These are phyloP conservation scores for Stemphylium lycopersici DNA, from an alignment of 2,329 filamentous ascomycete genomes.

Conservation along the genomic window DNA sequence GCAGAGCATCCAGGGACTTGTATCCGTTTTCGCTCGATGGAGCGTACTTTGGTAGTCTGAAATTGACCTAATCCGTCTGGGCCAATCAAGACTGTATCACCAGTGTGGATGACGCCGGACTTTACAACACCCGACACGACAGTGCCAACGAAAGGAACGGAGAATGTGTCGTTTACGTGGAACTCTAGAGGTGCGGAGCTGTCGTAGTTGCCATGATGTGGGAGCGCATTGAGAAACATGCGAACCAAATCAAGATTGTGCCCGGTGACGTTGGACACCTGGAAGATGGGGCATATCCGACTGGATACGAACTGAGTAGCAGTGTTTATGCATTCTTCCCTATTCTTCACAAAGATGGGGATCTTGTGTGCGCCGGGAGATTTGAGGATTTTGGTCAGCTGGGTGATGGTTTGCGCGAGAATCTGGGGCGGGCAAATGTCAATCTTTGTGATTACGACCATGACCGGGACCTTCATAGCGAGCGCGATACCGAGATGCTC, in stretches of 20 bases:
- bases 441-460: conserved; percentile 98
- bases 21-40: conserved; percentile 94
- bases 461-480: conserved; percentile 93
- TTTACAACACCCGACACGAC: conserved; percentile 96
- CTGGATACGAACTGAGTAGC: conserved; percentile 95
- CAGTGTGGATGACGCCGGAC: conserved; percentile 79
- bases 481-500: conserved; percentile 95
- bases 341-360: conserved; percentile 90
- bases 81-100: conserved; percentile 87
- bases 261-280: conserved; percentile 97
- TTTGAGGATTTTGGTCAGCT: conserved; percentile 91
- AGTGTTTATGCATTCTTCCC: conserved; percentile 91
- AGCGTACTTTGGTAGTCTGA: conserved; percentile 81
- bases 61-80: conserved; percentile 92
- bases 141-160: conserved; percentile 94
- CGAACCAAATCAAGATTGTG: conserved; percentile 88
- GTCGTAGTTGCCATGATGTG: conserved; percentile 93
- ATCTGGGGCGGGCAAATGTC: conserved; percentile 98
- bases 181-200: conserved; percentile 86
- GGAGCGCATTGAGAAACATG: conserved; percentile 92
- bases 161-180: conserved; percentile 96
- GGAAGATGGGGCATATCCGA: conserved; percentile 95
- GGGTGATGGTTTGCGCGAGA: conserved; percentile 87
- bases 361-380: conserved; percentile 94
- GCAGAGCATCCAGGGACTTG: conserved; percentile 85